Evolutionary conservation across 345 rosid genomes (phyloP), one percentile per base, ranked within the genome.

Genomic region (Citrus sp.): DNA sequence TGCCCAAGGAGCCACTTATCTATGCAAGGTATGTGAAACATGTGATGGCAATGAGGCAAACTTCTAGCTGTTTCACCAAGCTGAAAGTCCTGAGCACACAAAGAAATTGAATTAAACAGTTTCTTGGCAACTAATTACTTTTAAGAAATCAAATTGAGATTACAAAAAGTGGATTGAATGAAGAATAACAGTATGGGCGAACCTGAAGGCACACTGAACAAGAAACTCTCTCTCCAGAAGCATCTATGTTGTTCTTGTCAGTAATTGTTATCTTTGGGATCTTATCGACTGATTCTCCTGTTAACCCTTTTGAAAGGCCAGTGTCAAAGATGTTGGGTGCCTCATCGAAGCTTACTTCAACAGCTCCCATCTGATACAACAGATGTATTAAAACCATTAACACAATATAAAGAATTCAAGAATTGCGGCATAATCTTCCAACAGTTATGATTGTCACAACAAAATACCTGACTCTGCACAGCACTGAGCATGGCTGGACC

Each of bases 401-500:
- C 73, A 75, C 68, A 65, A 49, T 28, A 51, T 12, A 35, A 55
- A 34, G 42, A 60, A 51, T 24, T 8, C 59, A 71, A 56, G 49
- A 24, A 34, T 30, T 73, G 46, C 25, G 30, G 42, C 61, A 24
- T 46, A 60, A 35, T 37, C 30, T n/a, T 64, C 32, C 21, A 61
- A 19, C 42, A 73, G 72, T 58, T 2, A 68, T 46, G 19, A 37
- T 37, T 40, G 19, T 14, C 9, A 28, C 28, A 1, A 70, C 9
- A 75, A 75, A 58, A 42, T 87, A 97, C 99, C 98, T 97, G 98
- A 85, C 98, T 97, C 83, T 97, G 99, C 68, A 97, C 99, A 1
- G 99, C 99, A 81, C 98, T 97, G 72, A 97, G 82, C 99, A 97
- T 97, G 0, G 99, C 99, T 3, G 99, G 99, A 80, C 99, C 99